phyloP scores from a whole-genome alignment of 495 filamentous ascomycete genomes.

The Zalerion maritima region DNA sequence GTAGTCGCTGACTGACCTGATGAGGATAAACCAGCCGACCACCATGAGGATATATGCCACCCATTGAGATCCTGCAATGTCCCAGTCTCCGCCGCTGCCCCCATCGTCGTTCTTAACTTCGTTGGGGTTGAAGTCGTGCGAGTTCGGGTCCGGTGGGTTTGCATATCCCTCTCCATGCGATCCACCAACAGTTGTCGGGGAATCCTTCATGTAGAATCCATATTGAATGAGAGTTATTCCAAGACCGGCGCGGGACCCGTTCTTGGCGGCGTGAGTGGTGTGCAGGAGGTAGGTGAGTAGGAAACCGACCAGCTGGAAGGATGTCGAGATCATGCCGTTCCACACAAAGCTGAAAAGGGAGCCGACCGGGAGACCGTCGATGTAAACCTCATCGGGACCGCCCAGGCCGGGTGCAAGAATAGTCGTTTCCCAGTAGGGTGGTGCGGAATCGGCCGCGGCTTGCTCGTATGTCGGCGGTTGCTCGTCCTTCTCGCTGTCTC shows the following conservation, averaged over 20 bases:
- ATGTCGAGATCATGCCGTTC: slow-evolving; percentile 98
- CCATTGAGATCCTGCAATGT: slow-evolving; percentile 64
- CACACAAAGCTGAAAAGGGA: slow-evolving; percentile 91
- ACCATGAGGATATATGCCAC: slow-evolving; percentile 92
- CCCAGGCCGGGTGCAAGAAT: slow-evolving; percentile 80
- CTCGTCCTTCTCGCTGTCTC: slow-evolving; percentile 71
- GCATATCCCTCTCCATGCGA: slow-evolving; percentile 39
- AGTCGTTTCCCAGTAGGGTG: slow-evolving; percentile 97
- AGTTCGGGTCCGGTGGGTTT: slow-evolving; percentile 71
- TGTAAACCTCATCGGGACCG: slow-evolving; percentile 80
- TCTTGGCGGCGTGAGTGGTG: slow-evolving; percentile 95
- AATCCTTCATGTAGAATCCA: slow-evolving; percentile 77
- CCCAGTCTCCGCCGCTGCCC: slow-evolving; percentile 23
- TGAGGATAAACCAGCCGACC: slow-evolving; percentile 94
- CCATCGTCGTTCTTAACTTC: slow-evolving; percentile 31
- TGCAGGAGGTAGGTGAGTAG: slow-evolving; percentile 95
- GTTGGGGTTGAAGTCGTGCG: slow-evolving; percentile 72
- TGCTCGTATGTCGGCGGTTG: slow-evolving; percentile 97
- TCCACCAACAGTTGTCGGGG: slow-evolving; percentile 23
- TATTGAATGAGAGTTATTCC: slow-evolving; percentile 95
- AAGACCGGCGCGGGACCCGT: slow-evolving; percentile 84
- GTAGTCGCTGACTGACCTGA: slow-evolving; percentile 78
- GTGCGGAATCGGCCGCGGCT: slow-evolving; percentile 90
- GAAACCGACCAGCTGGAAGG: slow-evolving; percentile 95
- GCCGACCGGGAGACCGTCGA: slow-evolving; percentile 91